Percentiles rank a stretch among this genome's conserved stretches.
Evolutionary conservation across 768 basidiomycete genomes (phyloP).

Genomic region (Xerocomellus amylosporus): DNA sequence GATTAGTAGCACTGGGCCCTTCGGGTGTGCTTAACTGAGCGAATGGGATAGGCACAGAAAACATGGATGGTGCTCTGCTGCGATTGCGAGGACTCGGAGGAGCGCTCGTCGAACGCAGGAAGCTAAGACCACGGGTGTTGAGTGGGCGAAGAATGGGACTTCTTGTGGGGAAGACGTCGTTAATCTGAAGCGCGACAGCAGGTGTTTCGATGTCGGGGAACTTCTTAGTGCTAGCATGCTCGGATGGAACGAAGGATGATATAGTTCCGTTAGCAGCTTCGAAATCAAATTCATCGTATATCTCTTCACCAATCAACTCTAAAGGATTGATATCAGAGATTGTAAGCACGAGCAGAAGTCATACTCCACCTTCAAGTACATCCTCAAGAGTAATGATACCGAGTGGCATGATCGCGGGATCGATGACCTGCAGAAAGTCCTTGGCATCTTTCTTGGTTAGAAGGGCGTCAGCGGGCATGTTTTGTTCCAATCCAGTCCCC

Average conservation of each 20-base stretch:
- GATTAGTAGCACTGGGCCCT: background rate
- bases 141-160: conserved; percentile 38
- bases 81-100: conserved; percentile 50
- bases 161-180: conserved; percentile 11
- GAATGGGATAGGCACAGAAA: conserved; percentile 4
- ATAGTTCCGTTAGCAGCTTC: conserved; percentile 65
- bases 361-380: conserved; percentile 71
- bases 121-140: conserved; percentile 46
- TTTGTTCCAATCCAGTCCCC: conserved; percentile 63
- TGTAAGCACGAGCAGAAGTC: background rate
- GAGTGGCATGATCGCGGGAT: conserved; percentile 78
- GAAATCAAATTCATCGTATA: conserved; percentile 86
- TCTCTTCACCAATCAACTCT: conserved; percentile 93
- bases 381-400: conserved; percentile 95
- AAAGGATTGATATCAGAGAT: conserved; percentile 4
- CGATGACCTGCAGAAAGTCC: conserved; percentile 82
- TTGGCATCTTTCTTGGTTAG: conserved; percentile 70
- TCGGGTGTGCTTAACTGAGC: background rate
- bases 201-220: conserved; percentile 22
- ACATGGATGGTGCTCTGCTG: conserved; percentile 1
- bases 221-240: conserved; percentile 33
- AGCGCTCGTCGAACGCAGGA: conserved; percentile 55
- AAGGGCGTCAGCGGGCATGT: conserved; percentile 87
- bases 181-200: conserved; percentile 4
- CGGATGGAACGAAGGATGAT: conserved; percentile 39